These are phyloP conservation scores for Podaxis carcinomalis DNA, from an alignment of 768 basidiomycete genomes.

Conservation along the genomic window DNA sequence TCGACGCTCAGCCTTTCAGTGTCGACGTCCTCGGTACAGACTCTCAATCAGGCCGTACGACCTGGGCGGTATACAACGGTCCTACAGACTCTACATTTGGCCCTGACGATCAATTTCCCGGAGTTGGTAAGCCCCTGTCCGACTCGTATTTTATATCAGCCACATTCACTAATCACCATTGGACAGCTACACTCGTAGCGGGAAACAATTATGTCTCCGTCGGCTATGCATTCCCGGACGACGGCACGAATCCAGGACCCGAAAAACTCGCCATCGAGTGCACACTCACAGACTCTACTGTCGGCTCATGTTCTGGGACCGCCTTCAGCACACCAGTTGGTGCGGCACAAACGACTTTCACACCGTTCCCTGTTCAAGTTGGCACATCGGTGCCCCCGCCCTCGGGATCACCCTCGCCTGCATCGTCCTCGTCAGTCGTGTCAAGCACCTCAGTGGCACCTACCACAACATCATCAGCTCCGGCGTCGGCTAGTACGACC, in stretches of 20 bases:
- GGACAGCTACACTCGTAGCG: not conserved
- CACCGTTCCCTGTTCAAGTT: not conserved
- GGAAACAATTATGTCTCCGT: not conserved
- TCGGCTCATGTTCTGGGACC: not conserved
- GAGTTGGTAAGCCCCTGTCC: not conserved
- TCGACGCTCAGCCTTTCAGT: conserved; percentile 25
- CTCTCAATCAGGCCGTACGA: conserved; percentile 20
- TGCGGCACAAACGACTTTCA: not conserved
- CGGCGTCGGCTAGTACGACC: not conserved
- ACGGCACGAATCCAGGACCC: not conserved
- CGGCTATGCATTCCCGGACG: not conserved
- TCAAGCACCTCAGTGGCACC: not conserved
- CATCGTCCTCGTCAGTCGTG: not conserved
- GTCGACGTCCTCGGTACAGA: conserved; percentile 24
- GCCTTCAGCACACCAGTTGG: not conserved
- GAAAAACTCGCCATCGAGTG: not conserved
- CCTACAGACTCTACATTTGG: not conserved
- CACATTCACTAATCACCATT: not conserved
- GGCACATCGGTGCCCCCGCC: not conserved
- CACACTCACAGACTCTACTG: not conserved
- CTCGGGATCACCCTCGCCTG: not conserved
- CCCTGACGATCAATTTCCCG: not conserved
- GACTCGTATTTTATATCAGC: not conserved
- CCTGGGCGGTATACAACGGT: conserved; percentile 19
- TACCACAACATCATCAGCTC: not conserved